Evolutionary conservation across 805 yeast genomes (phyloP), one percentile per base, ranked within the genome.

Genomic region (Saturnispora ahearnii): DNA sequence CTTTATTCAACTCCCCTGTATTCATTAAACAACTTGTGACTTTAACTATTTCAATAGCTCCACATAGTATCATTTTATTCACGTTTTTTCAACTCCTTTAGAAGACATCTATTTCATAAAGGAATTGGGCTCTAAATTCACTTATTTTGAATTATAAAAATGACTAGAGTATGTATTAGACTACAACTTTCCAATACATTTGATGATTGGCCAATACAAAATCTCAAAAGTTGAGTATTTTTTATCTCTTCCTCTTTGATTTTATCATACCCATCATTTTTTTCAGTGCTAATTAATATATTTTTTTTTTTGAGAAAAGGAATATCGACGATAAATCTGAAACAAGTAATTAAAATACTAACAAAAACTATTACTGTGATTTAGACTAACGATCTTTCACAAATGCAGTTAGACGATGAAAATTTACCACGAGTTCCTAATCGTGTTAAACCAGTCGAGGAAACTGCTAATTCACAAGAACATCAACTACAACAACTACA

Each of bases 381-480:
- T n/a, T 29, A 46, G 45, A 41, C 22, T 32, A 32, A 50, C 56
- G 62, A 62, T 52, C 49, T 46, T 29, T 57, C 63, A 18, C 60
- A 55, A 41, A 61, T 63, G 59, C 66, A 62, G 49, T 49, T 60
- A 41, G 64, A 62, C 31, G 63, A 62, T 33, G 67, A 63, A 52
- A 63, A 63, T 47, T 53, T 61, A 38, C 60, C 56, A 24, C 61
- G 29, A 46, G 45, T 33, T 33, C 41, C 53, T 36, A 48, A 53
- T 32, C 59, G 57, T 40, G 22, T 50, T 6, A 51, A 55, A 33
- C 42, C 41, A 22, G 22, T 33, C 22, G 43, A 45, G 12, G 24
- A 21, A 8, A 28, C 33, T n/a, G 2, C 22, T 9, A 8, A 29
- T n/a, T 38, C 11, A 44, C 48, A 30, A 46, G 45, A 38, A 55